Percentiles rank a stretch among this genome's conserved stretches.
phyloP scores from a whole-genome alignment of 306 rosid species.

The Vicia sativa region DNA sequence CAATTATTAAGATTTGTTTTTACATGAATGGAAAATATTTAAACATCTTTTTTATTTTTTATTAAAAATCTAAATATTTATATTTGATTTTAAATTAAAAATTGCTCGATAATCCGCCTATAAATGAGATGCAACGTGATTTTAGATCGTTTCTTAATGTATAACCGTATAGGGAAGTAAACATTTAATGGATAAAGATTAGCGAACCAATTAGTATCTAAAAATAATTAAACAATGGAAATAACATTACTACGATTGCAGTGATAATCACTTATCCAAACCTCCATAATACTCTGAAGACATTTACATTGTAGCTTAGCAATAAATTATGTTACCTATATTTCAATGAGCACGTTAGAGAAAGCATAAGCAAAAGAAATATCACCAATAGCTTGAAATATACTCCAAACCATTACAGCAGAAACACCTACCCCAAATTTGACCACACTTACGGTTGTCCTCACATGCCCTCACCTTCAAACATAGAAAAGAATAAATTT shows the following conservation, averaged over 20 bases:
- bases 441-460: slow-evolving; percentile 74
- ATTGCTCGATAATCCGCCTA: no score
- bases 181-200: slow-evolving; percentile 85
- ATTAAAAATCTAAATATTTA: no score
- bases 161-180: slow-evolving; percentile 90
- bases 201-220: slow-evolving; percentile 84
- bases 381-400: slow-evolving; percentile 91
- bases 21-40: no score
- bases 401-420: slow-evolving; percentile 75
- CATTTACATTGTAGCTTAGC: no score
- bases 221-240: slow-evolving; percentile 95
- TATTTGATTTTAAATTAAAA: no score
- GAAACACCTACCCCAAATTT: slow-evolving; percentile 83
- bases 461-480: slow-evolving; percentile 49
- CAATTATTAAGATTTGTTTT: no score
- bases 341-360: slow-evolving; percentile 88
- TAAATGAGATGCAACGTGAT: no score
- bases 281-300: no score
- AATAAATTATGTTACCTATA: slow-evolving; percentile 92
- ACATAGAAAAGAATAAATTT: background rate
- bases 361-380: slow-evolving; percentile 94
- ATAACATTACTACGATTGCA: slow-evolving; percentile 76
- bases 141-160: slow-evolving; percentile 82
- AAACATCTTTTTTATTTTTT: no score
- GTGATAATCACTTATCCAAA: slow-evolving; percentile 68